These are phyloP conservation scores for Ophiostoma quercus DNA, from an alignment of 2,329 filamentous ascomycete species.

Conservation along the genomic window DNA sequence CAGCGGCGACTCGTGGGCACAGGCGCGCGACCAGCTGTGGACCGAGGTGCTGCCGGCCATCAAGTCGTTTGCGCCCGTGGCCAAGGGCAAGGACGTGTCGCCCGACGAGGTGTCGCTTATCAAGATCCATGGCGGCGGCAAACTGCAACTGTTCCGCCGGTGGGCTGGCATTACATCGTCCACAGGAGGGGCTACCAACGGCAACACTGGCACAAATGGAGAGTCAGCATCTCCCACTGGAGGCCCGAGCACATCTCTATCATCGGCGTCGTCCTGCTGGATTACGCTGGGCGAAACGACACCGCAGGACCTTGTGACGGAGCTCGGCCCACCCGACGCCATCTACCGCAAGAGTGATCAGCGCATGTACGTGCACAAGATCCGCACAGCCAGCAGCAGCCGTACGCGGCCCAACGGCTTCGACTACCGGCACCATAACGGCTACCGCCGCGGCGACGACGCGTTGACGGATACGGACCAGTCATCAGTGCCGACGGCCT, in stretches of 20 bases:
- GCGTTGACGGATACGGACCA: constrained; percentile 64
- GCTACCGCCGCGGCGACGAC: constrained; percentile 42
- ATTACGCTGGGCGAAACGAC: constrained; percentile 81
- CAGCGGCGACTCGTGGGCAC: constrained; percentile 82
- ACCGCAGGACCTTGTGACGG: constrained; percentile 83
- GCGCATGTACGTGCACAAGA: constrained; percentile 77
- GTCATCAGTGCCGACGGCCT: constrained; percentile 65
- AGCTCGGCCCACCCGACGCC: constrained; percentile 87
- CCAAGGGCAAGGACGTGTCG: constrained; percentile 69
- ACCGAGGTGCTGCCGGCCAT: constrained; percentile 68
- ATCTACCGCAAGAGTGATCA: constrained; percentile 90
- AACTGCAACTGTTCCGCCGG: constrained; percentile 70
- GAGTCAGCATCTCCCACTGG: neutral
- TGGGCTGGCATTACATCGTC: constrained; percentile 41
- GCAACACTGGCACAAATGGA: neutral
- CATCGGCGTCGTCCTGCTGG: constrained; percentile 43
- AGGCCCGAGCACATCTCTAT: neutral
- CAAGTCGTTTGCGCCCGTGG: constrained; percentile 62
- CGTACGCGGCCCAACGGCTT: constrained; percentile 43
- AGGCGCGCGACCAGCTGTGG: constrained; percentile 72
- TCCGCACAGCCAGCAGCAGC: constrained; percentile 49
- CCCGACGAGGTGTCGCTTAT: constrained; percentile 84
- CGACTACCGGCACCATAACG: constrained; percentile 32
- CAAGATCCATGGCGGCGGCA: constrained; percentile 70
- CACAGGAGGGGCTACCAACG: neutral